Conservation (phyloP, 2,329 filamentous ascomycete species). For the Fusarium sp. region DNA sequence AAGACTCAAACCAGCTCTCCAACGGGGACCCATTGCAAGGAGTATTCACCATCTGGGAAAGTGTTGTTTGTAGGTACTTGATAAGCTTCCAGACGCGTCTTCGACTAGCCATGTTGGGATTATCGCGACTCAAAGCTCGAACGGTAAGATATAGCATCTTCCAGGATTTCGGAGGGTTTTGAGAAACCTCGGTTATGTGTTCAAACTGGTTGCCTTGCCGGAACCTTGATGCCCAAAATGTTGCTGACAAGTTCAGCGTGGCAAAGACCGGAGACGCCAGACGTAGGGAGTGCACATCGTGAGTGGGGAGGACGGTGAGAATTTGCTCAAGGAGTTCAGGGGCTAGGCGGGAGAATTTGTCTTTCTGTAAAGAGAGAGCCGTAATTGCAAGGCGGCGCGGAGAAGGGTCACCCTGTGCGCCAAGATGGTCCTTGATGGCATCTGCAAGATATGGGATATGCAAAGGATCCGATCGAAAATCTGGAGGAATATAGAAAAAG, state of each 20-base stretch:
- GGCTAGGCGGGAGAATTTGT: slow-evolving; percentile 19
- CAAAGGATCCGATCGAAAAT: slow-evolving; percentile 8
- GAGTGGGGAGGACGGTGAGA: slow-evolving; percentile 4
- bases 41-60: slow-evolving; percentile 13
- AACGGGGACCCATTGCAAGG: neutral
- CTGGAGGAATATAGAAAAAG: neutral
- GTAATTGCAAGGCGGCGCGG: neutral
- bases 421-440: neutral
- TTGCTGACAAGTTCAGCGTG: slow-evolving; percentile 6
- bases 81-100: slow-evolving; percentile 14
- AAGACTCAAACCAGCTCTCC: slow-evolving; percentile 14
- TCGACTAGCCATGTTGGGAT: slow-evolving; percentile 21
- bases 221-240: slow-evolving; percentile 33
- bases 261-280: slow-evolving; percentile 27
- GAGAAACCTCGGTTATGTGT: slow-evolving; percentile 8
- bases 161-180: slow-evolving; percentile 18
- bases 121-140: neutral
- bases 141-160: slow-evolving; percentile 7
- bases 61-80: neutral
- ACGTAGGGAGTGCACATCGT: slow-evolving; percentile 20
- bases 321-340: slow-evolving; percentile 26
- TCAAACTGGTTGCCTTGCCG: slow-evolving; percentile 16
- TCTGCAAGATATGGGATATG: slow-evolving; percentile 1
- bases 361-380: neutral
- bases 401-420: slow-evolving; percentile 5